Evolutionary conservation across 768 basidiomycete species (phyloP), one percentile per base, ranked within the genome.

Genomic region (Tulasnella sp.): DNA sequence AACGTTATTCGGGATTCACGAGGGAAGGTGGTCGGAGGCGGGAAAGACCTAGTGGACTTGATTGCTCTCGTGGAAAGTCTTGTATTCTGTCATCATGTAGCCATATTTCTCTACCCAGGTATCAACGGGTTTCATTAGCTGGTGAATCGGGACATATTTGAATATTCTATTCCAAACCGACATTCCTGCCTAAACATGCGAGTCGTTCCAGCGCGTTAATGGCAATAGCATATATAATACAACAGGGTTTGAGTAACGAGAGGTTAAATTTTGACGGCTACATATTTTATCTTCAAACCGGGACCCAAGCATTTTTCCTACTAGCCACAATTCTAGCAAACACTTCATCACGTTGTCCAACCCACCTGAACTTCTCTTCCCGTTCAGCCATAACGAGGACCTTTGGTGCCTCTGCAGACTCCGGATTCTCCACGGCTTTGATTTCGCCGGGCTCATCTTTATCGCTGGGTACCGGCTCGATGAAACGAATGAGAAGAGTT

Each of bases 251-350:
- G 16, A 69, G 28, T 31, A 37, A 69, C 31, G 28, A 69, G 14
- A 31, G 9, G 9, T 37, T 37, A 16, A 3, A 28, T 37, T 69
- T 8, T 18, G 31, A 14, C 64, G 14, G 12, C 64, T 37, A 31
- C 28, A 34, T 34, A 7, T 37, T 69, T 18, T 37, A 18, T 37
- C 12, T 31, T 80, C 40, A 90, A 41, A 88, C 83, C 82, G 86
- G 89, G 79, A 88, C 84, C 91, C 91, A 92, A 42, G 86, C 87
- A 72, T 85, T 85, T 31, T 89, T 89, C 41, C 88, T 88, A 82
- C 85, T 85, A 22, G 90, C 90, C 24, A 93, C 87, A 18, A 93
- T 87, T 80, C 92, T 85, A 69, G 90, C 91, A 84, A 93, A 93
- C 24, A 93, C 84, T 73, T 93, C 92, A 84, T 93, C 91, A 7